Percentiles rank a stretch among this genome's conserved stretches.
These are phyloP conservation scores for Auxenochlorella pyrenoidosa DNA, from an alignment of 139 green algal species.

Conservation along the genomic window DNA sequence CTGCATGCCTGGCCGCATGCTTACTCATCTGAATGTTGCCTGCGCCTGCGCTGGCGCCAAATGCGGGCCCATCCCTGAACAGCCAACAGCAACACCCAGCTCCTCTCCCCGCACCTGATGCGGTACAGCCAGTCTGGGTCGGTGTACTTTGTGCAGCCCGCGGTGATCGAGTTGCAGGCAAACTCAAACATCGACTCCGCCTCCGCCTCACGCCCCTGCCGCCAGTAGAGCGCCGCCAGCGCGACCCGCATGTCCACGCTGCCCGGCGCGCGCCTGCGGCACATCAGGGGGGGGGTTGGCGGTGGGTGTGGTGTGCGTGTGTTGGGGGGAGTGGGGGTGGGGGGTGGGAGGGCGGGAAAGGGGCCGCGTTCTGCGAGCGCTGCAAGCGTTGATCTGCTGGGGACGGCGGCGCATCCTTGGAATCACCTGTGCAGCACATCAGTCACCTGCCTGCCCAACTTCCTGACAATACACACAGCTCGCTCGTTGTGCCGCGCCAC, in stretches of 20 bases:
- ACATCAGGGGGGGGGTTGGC: background rate
- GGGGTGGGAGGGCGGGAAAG: background rate
- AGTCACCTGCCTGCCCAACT: too few species aligned
- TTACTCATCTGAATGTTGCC: background rate
- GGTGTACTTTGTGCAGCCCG: slow-evolving; percentile 81
- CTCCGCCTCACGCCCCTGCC: slow-evolving; percentile 49
- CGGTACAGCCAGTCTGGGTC: slow-evolving; percentile 79
- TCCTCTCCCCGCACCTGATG: slow-evolving; percentile 44
- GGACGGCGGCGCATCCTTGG: too few species aligned
- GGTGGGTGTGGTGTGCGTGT: background rate
- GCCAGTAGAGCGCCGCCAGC: slow-evolving; percentile 84
- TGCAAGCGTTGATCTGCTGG: too few species aligned
- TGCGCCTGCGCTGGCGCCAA: background rate
- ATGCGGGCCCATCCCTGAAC: background rate
- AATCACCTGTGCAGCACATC: too few species aligned
- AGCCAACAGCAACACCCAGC: too few species aligned
- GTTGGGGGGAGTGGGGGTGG: background rate
- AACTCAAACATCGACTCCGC: slow-evolving; percentile 82
- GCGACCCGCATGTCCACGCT: slow-evolving; percentile 84
- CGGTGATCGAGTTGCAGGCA: slow-evolving; percentile 76
- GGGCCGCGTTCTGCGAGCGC: too few species aligned
- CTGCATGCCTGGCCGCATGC: too few species aligned
- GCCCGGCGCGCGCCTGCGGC: slow-evolving; percentile 75
- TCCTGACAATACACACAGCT: too few species aligned
- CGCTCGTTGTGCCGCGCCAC: too few species aligned